Evolutionary conservation across 139 green algal genomes (phyloP).

Genomic region (Marvania coccoides): DNA sequence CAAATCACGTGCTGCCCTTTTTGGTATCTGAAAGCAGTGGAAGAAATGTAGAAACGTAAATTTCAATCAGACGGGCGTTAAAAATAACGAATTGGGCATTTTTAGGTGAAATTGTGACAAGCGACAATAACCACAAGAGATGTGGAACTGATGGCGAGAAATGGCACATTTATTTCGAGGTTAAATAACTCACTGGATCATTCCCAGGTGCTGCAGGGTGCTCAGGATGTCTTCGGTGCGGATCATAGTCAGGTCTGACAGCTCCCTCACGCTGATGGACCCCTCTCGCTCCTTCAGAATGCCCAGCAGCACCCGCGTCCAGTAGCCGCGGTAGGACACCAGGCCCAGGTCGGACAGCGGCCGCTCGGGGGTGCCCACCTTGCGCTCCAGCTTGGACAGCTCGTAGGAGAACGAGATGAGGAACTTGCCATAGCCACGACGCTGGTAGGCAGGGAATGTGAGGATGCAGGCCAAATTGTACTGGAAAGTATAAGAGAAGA

Average conservation of each 20-base stretch:
- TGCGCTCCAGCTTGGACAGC: constrained; percentile 90
- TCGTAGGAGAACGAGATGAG: constrained; percentile 96
- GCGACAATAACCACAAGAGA: too few species aligned
- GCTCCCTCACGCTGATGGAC: constrained; percentile 80
- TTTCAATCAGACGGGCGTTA: too few species aligned
- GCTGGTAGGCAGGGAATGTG: constrained; percentile 89
- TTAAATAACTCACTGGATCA: constrained; percentile 61
- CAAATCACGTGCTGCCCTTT: constrained; percentile 71
- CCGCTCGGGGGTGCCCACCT: constrained; percentile 93
- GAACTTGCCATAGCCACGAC: constrained; percentile 96
- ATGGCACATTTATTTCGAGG: too few species aligned
- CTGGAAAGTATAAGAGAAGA: constrained; percentile 40
- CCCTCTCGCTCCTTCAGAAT: constrained; percentile 68
- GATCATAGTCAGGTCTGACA: constrained; percentile 85
- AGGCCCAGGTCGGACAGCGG: constrained; percentile 90
- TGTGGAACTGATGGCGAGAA: too few species aligned
- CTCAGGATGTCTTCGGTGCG: constrained; percentile 87
- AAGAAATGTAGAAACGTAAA: too few species aligned
- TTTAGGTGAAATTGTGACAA: too few species aligned
- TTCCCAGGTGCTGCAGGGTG: constrained; percentile 72
- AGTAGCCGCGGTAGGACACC: constrained; percentile 89
- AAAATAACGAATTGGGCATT: too few species aligned
- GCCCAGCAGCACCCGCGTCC: constrained; percentile 81
- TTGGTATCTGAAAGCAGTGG: constrained; percentile 48
- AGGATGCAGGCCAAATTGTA: constrained; percentile 99